These are phyloP conservation scores for Bretschneidera sinensis DNA, from an alignment of 345 rosid species.

Conservation along the genomic window DNA sequence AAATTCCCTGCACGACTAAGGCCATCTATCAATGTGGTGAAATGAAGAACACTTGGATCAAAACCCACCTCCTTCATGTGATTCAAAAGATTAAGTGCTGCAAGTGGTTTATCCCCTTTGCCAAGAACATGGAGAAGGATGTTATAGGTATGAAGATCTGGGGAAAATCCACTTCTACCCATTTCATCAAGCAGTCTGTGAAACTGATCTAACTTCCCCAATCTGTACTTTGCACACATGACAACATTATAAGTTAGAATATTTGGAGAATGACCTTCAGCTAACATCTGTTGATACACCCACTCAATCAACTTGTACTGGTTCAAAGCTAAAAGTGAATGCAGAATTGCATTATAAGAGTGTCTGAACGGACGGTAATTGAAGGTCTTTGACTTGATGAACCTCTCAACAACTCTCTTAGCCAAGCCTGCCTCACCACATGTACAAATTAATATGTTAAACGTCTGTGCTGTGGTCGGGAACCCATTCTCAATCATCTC, in stretches of 20 bases:
- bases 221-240: conserved; percentile 68
- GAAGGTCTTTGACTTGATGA: conserved; percentile 72
- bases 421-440: conserved; percentile 78
- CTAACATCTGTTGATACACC: conserved; percentile 78
- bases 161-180: conserved; percentile 55
- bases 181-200: conserved; percentile 73
- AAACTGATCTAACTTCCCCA: conserved; percentile 66
- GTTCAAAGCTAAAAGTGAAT: conserved; percentile 43
- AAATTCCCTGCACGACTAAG: conserved; percentile 81
- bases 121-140: conserved; percentile 82
- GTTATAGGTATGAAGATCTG: conserved; percentile 77
- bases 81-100: conserved; percentile 66
- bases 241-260: conserved; percentile 69
- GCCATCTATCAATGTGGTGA: conserved; percentile 90
- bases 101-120: conserved; percentile 74
- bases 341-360: conserved; percentile 76
- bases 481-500: conserved; percentile 77
- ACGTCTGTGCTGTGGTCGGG: conserved; percentile 71
- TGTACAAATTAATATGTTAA: conserved; percentile 74
- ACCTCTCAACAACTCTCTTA: conserved; percentile 65
- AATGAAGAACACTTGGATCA: conserved; percentile 62
- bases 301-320: conserved; percentile 83
- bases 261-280: conserved; percentile 51
- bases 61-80: conserved; percentile 80
- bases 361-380: conserved; percentile 69